Conservation (phyloP, 2,329 filamentous ascomycete species). For the Amylocarpus encephaloides region DNA sequence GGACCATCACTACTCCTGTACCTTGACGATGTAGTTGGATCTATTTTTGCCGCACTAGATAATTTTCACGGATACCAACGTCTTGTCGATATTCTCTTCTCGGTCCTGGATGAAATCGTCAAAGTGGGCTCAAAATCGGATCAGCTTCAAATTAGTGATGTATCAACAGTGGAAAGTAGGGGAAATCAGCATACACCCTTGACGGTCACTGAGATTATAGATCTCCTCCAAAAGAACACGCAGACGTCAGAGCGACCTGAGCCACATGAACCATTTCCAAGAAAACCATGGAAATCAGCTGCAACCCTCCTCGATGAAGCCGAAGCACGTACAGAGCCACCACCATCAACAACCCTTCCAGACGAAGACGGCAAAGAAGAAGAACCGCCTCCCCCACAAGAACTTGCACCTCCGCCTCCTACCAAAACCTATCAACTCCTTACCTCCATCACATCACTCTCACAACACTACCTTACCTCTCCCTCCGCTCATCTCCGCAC, state of each 20-base stretch:
- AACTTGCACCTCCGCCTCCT: constrained; percentile 54
- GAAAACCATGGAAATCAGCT: constrained; percentile 30
- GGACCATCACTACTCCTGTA: constrained; percentile 78
- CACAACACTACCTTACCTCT: constrained; percentile 85
- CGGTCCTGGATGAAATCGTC: constrained; percentile 74
- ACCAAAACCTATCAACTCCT: constrained; percentile 78
- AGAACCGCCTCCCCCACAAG: constrained; percentile 31
- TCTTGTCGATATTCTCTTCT: constrained; percentile 80
- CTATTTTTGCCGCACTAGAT: constrained; percentile 88
- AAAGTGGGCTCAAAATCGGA: constrained; percentile 66
- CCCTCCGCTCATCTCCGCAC: constrained; percentile 72
- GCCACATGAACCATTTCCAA: constrained; percentile 21
- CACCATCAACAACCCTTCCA: neutral
- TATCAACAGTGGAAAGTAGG: constrained; percentile 34
- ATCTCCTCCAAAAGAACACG: constrained; percentile 50
- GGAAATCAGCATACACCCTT: constrained; percentile 35
- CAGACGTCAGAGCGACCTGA: constrained; percentile 25
- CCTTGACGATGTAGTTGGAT: constrained; percentile 83
- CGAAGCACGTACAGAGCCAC: constrained; percentile 22
- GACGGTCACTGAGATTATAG: constrained; percentile 41
- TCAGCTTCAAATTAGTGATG: constrained; percentile 35
- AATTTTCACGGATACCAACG: constrained; percentile 88
- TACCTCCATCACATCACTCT: constrained; percentile 72
- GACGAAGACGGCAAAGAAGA: constrained; percentile 30
- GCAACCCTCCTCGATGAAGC: constrained; percentile 33